phyloP scores from a whole-genome alignment of 2,329 filamentous ascomycete species.

The Dendrostoma leiphaemia region DNA sequence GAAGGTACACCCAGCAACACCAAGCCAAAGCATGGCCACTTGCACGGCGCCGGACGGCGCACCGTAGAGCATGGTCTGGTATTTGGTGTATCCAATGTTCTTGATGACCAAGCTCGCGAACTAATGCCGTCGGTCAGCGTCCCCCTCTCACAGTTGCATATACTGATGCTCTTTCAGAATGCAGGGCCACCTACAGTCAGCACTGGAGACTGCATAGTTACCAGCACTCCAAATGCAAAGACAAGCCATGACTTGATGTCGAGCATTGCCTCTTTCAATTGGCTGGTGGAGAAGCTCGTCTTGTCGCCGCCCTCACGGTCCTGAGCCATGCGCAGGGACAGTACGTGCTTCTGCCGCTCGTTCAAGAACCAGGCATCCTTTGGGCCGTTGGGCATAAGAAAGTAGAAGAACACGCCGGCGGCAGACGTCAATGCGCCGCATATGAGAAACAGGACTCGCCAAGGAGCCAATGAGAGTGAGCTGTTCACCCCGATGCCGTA shows the following conservation, averaged over 20 bases:
- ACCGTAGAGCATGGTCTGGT: constrained; percentile 45
- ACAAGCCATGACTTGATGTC: constrained; percentile 44
- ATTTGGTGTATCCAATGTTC: constrained; percentile 40
- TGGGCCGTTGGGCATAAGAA: constrained; percentile 45
- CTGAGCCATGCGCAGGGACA: constrained; percentile 31
- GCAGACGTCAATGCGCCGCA: constrained; percentile 45
- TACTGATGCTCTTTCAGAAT: background rate
- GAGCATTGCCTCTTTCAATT: constrained; percentile 41
- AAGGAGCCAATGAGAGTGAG: constrained; percentile 37
- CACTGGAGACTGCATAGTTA: constrained; percentile 45
- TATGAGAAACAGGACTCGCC: constrained; percentile 47
- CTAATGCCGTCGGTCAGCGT: constrained; percentile 26
- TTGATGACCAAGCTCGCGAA: constrained; percentile 51
- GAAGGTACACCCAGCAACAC: constrained; percentile 34
- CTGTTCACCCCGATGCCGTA: constrained; percentile 47
- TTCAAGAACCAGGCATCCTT: constrained; percentile 48
- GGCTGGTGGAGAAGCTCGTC: constrained; percentile 40
- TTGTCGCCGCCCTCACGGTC: constrained; percentile 34
- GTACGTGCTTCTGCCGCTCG: constrained; percentile 38
- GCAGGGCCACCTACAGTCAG: constrained; percentile 30
- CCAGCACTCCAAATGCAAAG: constrained; percentile 43
- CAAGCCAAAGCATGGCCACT: constrained; percentile 44
- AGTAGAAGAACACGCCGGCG: constrained; percentile 42
- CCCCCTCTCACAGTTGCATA: background rate
- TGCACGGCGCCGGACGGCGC: constrained; percentile 48